phyloP scores from a whole-genome alignment of 2,329 filamentous ascomycete genomes.

The Furcasterigmium furcatum region DNA sequence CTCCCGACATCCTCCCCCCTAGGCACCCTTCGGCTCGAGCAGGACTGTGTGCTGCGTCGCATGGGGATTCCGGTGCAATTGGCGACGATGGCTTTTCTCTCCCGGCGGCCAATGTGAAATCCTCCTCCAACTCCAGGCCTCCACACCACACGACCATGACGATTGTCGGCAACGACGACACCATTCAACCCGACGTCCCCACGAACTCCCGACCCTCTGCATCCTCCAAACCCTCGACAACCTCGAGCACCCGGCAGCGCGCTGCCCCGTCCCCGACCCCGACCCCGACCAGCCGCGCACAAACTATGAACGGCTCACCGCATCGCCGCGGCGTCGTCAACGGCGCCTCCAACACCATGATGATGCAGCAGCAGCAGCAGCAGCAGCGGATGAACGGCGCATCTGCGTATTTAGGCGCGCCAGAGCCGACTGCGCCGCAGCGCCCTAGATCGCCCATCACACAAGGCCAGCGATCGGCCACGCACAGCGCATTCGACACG shows the following conservation, averaged over 20 bases:
- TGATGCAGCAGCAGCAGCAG: not conserved
- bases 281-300: not conserved
- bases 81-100: not conserved
- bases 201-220: not conserved
- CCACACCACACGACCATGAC: not conserved
- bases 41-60: not conserved
- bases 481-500: conserved; percentile 5
- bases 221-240: not conserved
- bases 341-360: not conserved
- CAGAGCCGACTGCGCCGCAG: not conserved
- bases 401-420: not conserved
- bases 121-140: not conserved
- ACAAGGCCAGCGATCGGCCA: conserved; percentile 10
- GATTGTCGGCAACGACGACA: not conserved
- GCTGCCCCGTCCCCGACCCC: not conserved
- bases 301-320: not conserved
- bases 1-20: not conserved
- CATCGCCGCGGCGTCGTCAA: not conserved
- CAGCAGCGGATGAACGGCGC: not conserved
- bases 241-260: not conserved
- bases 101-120: not conserved
- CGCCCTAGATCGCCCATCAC: conserved; percentile 1
- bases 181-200: not conserved
- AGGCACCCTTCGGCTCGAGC: not conserved
- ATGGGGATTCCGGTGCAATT: not conserved